Evolutionary conservation across 1,139 yeast species (phyloP).

Genomic region (Magnusiomyces magnusii): DNA sequence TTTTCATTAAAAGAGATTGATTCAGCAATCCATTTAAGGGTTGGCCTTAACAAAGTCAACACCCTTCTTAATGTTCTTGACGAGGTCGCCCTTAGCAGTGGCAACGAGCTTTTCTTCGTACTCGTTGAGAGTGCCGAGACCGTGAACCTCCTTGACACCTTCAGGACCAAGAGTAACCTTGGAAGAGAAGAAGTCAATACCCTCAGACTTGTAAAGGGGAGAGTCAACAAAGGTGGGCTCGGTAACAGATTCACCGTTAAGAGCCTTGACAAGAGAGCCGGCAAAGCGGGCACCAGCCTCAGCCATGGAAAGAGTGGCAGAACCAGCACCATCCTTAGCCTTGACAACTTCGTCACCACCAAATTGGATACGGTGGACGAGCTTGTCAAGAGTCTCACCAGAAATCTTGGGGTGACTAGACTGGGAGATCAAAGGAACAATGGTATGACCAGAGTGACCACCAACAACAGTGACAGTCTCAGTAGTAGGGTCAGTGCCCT

Average conservation of each 20-base stretch:
- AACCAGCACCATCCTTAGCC: constrained; percentile 98
- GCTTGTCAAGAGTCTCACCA: constrained; percentile 53
- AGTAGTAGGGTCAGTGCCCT: constrained; percentile 50
- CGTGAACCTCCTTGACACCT: constrained; percentile 77
- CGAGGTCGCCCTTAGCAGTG: constrained; percentile 37
- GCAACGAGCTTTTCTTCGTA: constrained; percentile 66
- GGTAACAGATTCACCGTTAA: constrained; percentile 43
- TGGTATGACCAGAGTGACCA: constrained; percentile 98
- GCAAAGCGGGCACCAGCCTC: constrained; percentile 90
- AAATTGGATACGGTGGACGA: constrained; percentile 90
- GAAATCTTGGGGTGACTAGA: constrained; percentile 47
- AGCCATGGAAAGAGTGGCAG: constrained; percentile 98
- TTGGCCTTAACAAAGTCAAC: constrained; percentile 43
- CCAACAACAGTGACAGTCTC: constrained; percentile 62
- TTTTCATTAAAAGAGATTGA: neutral
- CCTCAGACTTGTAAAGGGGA: constrained; percentile 76
- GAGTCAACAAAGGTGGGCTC: constrained; percentile 60
- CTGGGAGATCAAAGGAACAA: constrained; percentile 87
- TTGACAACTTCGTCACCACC: constrained; percentile 99
- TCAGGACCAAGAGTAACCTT: constrained; percentile 82
- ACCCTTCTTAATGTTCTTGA: constrained; percentile 68
- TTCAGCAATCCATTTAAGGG: constrained; percentile 27
- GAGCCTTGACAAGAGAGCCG: constrained; percentile 45
- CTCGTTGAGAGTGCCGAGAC: constrained; percentile 70
- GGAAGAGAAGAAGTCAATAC: constrained; percentile 89